A percentile compares a stretch with the other conserved stretches of the same genome.
phyloP scores from a whole-genome alignment of 2,329 filamentous ascomycete genomes.

The Alternaria panax region DNA sequence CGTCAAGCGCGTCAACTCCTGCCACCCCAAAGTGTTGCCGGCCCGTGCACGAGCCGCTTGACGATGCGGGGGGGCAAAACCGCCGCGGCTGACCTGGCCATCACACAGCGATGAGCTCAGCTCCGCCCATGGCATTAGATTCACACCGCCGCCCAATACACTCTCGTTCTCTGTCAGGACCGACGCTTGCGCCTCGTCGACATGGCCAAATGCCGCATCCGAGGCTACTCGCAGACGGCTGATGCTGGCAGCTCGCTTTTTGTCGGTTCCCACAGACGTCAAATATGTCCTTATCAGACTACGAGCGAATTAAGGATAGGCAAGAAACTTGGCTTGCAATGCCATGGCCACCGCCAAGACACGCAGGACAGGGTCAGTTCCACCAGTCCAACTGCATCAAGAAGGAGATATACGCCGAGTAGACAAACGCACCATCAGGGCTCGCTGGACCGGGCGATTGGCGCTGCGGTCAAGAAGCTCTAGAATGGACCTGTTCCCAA shows the following conservation, averaged over 20 bases:
- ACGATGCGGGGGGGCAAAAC: slow-evolving; percentile 8
- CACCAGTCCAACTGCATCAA: slow-evolving; percentile 23
- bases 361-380: slow-evolving; percentile 17
- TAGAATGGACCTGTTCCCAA: slow-evolving; percentile 11
- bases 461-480: slow-evolving; percentile 29
- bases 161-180: neutral
- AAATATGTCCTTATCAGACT: slow-evolving; percentile 20
- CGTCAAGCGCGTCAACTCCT: slow-evolving; percentile 5
- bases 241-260: slow-evolving; percentile 8
- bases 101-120: neutral
- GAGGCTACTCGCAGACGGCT: neutral
- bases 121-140: neutral
- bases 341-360: slow-evolving; percentile 28
- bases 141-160: neutral
- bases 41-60: slow-evolving; percentile 5
- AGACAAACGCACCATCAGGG: slow-evolving; percentile 17
- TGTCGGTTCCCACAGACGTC: slow-evolving; percentile 19
- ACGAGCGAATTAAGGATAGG: slow-evolving; percentile 18
- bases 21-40: slow-evolving; percentile 3
- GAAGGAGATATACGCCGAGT: slow-evolving; percentile 31
- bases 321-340: slow-evolving; percentile 19
- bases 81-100: slow-evolving; percentile 4
- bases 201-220: neutral
- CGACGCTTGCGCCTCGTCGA: neutral
- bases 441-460: slow-evolving; percentile 30